Conservation (phyloP, 805 yeast species). For the Nadsonia fulvescens region DNA sequence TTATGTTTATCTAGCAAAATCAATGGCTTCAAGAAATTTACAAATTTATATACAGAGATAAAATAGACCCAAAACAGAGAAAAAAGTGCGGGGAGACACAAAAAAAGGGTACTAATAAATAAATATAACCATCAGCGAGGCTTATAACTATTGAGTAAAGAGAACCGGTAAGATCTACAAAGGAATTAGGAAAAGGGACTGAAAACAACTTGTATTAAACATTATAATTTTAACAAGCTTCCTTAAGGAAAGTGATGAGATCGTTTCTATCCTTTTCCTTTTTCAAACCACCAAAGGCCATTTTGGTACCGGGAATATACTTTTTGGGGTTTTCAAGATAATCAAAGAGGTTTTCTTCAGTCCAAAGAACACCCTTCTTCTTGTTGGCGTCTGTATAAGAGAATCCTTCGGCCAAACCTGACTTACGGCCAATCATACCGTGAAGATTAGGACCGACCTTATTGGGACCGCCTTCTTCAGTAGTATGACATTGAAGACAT, state of each 20-base stretch:
- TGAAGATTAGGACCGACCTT: constrained; percentile 98
- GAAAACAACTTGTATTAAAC: constrained; percentile 3
- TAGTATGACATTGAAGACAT: constrained; percentile 98
- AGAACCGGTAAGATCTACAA: background rate
- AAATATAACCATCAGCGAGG: background rate
- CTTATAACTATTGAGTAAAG: background rate
- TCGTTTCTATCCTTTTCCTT: constrained; percentile 98
- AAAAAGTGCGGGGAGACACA: too few relatives aligned
- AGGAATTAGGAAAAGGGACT: background rate
- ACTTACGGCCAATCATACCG: constrained; percentile 82
- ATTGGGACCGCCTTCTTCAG: constrained; percentile 89
- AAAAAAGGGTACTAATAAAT: too few relatives aligned
- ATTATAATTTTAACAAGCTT: constrained; percentile 18
- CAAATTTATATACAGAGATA: too few relatives aligned
- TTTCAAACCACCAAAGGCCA: constrained; percentile 99
- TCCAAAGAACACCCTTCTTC: constrained; percentile 84
- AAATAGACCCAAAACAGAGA: too few relatives aligned
- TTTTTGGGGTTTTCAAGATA: constrained; percentile 99
- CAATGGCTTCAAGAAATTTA: too few relatives aligned
- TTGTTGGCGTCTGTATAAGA: constrained; percentile 97
- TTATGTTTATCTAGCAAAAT: too few relatives aligned
- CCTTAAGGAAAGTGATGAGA: constrained; percentile 65
- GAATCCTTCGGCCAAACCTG: constrained; percentile 86
- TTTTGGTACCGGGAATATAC: constrained; percentile 99
- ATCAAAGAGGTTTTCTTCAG: constrained; percentile 73